phyloP scores from a whole-genome alignment of 106 monocot species.

The Dioscorea alata region DNA sequence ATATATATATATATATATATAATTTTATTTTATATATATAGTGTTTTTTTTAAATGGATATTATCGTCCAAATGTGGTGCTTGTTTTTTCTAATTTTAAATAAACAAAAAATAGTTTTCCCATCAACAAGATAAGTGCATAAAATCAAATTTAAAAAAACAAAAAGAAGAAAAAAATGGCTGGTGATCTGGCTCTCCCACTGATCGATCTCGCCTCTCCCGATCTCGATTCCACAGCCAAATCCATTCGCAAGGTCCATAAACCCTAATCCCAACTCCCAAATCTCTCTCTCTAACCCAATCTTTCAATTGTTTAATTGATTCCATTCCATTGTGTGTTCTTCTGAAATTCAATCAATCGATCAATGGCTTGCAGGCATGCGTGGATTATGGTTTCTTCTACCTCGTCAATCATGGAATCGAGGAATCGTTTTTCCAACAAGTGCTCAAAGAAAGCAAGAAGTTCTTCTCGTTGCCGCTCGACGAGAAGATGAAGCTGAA shows the following conservation, averaged over 20 bases:
- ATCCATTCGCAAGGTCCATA: conserved; percentile 46
- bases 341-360: background rate
- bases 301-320: background rate
- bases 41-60: no score
- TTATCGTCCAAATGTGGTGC: no score
- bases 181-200: conserved; percentile 30
- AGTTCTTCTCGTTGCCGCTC: conserved; percentile 59
- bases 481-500: conserved; percentile 68
- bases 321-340: background rate
- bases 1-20: no score
- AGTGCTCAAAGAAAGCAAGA: conserved; percentile 59
- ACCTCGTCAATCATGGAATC: conserved; percentile 83
- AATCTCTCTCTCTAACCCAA: background rate
- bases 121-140: no score
- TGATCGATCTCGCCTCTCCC: conserved; percentile 55
- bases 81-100: no score
- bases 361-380: conserved; percentile 54
- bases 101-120: no score
- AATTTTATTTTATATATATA: no score
- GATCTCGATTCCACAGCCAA: conserved; percentile 46
- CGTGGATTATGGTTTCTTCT: conserved; percentile 88
- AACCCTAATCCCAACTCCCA: background rate
- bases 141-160: no score
- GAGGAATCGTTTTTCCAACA: conserved; percentile 18
- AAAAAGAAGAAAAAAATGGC: background rate